These are phyloP conservation scores for Mycena crocata DNA, from an alignment of 768 basidiomycete species.

Conservation along the genomic window DNA sequence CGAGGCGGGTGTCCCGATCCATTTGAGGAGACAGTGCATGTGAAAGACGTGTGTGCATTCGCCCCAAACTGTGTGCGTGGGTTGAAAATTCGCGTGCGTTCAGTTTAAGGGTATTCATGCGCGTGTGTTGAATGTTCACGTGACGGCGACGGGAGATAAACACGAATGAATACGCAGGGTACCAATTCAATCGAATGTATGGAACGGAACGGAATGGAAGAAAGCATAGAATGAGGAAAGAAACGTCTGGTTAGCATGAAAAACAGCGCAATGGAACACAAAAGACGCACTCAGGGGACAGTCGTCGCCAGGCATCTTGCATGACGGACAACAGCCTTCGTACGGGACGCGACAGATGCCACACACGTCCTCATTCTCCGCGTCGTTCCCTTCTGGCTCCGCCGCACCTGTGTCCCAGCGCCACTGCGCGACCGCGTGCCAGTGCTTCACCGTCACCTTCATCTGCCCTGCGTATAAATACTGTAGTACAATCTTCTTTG, in stretches of 20 bases:
- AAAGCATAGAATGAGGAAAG: neutral
- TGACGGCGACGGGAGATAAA: too few species aligned
- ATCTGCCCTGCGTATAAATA: slow-evolving; percentile 52
- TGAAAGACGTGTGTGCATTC: slow-evolving; percentile 98
- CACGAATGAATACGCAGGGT: too few species aligned
- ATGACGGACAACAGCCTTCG: slow-evolving; percentile 95
- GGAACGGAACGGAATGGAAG: neutral
- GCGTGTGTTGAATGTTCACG: too few species aligned
- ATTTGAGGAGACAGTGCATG: slow-evolving; percentile 98
- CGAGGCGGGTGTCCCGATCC: slow-evolving; percentile 89
- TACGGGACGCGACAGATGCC: slow-evolving; percentile 93
- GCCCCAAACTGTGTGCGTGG: slow-evolving; percentile 91
- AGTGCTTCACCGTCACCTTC: slow-evolving; percentile 87
- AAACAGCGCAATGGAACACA: slow-evolving; percentile 2
- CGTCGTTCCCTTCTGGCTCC: slow-evolving; percentile 47
- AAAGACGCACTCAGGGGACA: slow-evolving; percentile 84
- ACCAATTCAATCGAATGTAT: too few species aligned
- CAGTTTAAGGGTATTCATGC: too few species aligned
- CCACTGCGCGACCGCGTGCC: slow-evolving; percentile 93
- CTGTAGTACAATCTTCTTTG: too few species aligned
- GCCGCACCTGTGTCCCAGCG: slow-evolving; percentile 74
- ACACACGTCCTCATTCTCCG: slow-evolving; percentile 69
- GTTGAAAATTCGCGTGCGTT: too few species aligned
- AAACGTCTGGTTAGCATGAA: neutral
- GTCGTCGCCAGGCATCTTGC: slow-evolving; percentile 97